Base-by-base conservation (phyloP, 2,329 filamentous ascomycete genomes). In the Botrytis tulipae region DNA sequence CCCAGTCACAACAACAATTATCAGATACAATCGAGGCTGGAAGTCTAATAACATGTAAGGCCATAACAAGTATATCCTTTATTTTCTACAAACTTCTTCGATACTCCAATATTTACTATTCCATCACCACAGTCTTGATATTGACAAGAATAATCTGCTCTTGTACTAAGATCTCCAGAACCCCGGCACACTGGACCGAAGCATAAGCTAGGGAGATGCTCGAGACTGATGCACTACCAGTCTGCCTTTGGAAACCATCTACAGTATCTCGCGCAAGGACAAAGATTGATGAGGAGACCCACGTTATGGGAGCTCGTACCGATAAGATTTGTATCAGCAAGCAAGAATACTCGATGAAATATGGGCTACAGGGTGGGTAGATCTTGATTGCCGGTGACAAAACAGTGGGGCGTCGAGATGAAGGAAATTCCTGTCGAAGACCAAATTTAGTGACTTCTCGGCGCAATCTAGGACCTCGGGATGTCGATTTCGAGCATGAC, bases 321-420 rank as follows among this genome's bases (percentile, higher is more conserved):
- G n/a, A 18, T 57, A n/a, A 57, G 51, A 29, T 29, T n/a, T n/a
- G 14, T 57, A 29, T 57, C n/a, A 57, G 29, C n/a, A 18, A 57
- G 14, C 14, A 57, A 9, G 14, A 29, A 29, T 29, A 18, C 16
- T 18, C 0, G 79, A 68, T 79, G 78, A 71, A 75, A 76, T 74
- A 80, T 78, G 5, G 78, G 74, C 60, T 81, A 83, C 61, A 85
- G 85, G 76, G 85, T 84, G 4, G 86, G 83, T 42, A 84, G 82
- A 81, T 84, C 83, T 76, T 82, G 85, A 74, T 89, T 85, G 68
- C 86, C 86, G 95, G 95, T 57, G 42, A 97, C 89, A 82, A 98
- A 98, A 0, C 94, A 93, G 80, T 97, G 93, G 25, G 93, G 97
- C 83, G 97, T 95, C 0, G 95, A 95, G 80, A 98, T 98, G 84